Conservation (phyloP, 495 filamentous ascomycete genomes). For the Aspergillus avenaceus region DNA sequence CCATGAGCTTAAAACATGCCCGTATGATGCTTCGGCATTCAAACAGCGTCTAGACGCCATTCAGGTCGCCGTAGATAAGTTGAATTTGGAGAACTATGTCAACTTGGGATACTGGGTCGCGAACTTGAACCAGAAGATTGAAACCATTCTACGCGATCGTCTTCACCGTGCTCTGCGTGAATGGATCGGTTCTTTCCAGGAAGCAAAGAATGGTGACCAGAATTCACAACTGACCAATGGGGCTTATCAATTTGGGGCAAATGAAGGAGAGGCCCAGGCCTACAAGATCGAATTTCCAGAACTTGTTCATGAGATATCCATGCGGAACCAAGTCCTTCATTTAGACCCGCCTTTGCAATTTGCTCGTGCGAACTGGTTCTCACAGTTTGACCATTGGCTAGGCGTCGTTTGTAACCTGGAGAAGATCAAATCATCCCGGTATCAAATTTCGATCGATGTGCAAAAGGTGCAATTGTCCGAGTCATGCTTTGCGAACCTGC, state of each 20-base stretch:
- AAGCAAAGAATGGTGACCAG: constrained; percentile 44
- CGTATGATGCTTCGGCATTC: constrained; percentile 73
- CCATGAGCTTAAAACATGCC: constrained; percentile 76
- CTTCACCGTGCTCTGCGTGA: constrained; percentile 73
- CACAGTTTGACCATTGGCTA: constrained; percentile 88
- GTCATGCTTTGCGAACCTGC: constrained; percentile 80
- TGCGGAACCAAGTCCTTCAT: constrained; percentile 94
- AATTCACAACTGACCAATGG: constrained; percentile 13
- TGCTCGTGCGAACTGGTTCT: constrained; percentile 89
- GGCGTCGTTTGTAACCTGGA: constrained; percentile 86
- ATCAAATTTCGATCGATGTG: constrained; percentile 76
- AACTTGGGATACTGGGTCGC: constrained; percentile 88
- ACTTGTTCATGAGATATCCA: constrained; percentile 85
- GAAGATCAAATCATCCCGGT: constrained; percentile 89
- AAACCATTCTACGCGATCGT: constrained; percentile 67
- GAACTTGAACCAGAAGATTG: constrained; percentile 78
- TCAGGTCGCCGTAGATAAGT: constrained; percentile 85
- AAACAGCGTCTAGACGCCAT: constrained; percentile 75
- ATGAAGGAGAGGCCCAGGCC: constrained; percentile 43
- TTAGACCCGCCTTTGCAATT: constrained; percentile 89
- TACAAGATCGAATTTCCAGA: constrained; percentile 51
- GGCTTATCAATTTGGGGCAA: constrained; percentile 30
- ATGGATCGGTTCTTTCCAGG: constrained; percentile 82
- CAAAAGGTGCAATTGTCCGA: constrained; percentile 57
- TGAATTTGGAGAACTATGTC: constrained; percentile 91